Evolutionary conservation across 2,329 filamentous ascomycete genomes (phyloP).

Genomic region (Colletotrichum sp.): DNA sequence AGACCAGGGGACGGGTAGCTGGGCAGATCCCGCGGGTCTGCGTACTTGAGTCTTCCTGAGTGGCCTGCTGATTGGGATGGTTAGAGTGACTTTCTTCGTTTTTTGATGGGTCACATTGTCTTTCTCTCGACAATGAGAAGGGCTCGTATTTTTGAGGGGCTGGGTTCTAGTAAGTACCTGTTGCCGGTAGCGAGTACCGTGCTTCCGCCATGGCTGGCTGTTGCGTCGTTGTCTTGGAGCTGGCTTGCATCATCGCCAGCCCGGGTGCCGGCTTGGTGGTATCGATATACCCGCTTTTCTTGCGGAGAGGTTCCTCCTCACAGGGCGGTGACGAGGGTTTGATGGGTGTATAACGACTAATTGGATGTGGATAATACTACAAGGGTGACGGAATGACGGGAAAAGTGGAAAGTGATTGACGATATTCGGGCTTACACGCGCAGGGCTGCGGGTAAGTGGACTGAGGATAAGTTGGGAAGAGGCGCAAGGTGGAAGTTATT

Average conservation of each 20-base stretch:
- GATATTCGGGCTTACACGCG: not conserved
- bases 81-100: not conserved
- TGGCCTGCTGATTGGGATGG: constrained; percentile 8
- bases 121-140: not conserved
- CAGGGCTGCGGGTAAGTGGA: not conserved
- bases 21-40: constrained; percentile 74
- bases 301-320: not conserved
- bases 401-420: not conserved
- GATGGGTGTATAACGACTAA: not conserved
- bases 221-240: constrained; percentile 14
- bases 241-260: constrained; percentile 19
- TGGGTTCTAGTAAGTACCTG: constrained; percentile 17
- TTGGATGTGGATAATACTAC: not conserved
- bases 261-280: constrained; percentile 16
- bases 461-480: not conserved
- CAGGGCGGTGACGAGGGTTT: not conserved
- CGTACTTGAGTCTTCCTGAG: constrained; percentile 67
- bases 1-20: constrained; percentile 75
- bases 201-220: constrained; percentile 19
- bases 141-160: constrained; percentile 5
- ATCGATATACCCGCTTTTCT: not conserved
- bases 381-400: not conserved
- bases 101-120: not conserved
- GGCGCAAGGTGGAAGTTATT: not conserved
- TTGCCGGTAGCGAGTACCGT: constrained; percentile 16